Evolutionary conservation across 345 rosid species (phyloP).

Genomic region (Aegle marmelos): DNA sequence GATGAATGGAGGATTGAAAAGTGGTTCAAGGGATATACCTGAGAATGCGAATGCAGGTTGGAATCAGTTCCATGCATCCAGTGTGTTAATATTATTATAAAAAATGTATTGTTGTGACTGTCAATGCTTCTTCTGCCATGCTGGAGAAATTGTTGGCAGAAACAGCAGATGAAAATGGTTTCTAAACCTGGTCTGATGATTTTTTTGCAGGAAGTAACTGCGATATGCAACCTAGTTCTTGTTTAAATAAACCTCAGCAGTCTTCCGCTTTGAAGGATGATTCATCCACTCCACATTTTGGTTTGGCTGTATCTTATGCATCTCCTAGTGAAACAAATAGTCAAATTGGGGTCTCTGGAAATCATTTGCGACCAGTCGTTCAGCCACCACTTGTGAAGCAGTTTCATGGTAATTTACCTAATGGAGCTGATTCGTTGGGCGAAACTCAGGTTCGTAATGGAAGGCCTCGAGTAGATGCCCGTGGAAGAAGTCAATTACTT

Average conservation of each 20-base stretch:
- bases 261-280: slow-evolving; percentile 49
- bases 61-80: slow-evolving; percentile 10
- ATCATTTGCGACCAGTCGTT: slow-evolving; percentile 42
- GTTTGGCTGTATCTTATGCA: slow-evolving; percentile 39
- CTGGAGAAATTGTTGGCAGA: slow-evolving; percentile 1
- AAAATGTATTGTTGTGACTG: slow-evolving; percentile 4
- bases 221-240: slow-evolving; percentile 43
- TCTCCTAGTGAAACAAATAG: slow-evolving; percentile 53
- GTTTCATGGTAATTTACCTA: slow-evolving; percentile 43
- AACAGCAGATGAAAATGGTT: background rate
- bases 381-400: slow-evolving; percentile 41
- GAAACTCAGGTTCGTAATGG: slow-evolving; percentile 52
- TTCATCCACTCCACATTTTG: slow-evolving; percentile 45
- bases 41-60: slow-evolving; percentile 71
- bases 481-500: slow-evolving; percentile 65
- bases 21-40: slow-evolving; percentile 34
- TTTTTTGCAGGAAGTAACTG: slow-evolving; percentile 47
- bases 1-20: slow-evolving; percentile 55
- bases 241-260: slow-evolving; percentile 45
- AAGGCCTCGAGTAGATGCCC: slow-evolving; percentile 61
- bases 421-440: slow-evolving; percentile 47
- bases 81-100: background rate
- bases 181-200: slow-evolving; percentile 11
- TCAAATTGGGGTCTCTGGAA: slow-evolving; percentile 46
- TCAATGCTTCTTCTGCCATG: slow-evolving; percentile 5